Percentiles rank a stretch among this genome's conserved stretches.
phyloP scores from a whole-genome alignment of 1,139 yeast genomes.

The Pichia inconspicua region DNA sequence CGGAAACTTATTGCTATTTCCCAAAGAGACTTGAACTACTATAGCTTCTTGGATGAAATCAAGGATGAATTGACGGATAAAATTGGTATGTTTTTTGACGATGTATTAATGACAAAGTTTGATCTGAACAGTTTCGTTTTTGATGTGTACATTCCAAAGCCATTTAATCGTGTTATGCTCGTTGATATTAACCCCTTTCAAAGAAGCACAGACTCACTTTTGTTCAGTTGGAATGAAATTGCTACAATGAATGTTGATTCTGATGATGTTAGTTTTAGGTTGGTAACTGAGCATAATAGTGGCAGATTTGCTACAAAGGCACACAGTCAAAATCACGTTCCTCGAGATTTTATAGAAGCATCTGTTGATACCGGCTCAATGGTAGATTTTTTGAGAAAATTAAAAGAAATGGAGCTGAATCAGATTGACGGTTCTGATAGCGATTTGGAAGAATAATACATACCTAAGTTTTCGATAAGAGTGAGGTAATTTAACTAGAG shows the following conservation, averaged over 20 bases:
- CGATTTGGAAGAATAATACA: conserved; percentile 1
- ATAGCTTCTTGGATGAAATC: conserved; percentile 52
- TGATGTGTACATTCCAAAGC: conserved; percentile 78
- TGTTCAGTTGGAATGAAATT: conserved; percentile 83
- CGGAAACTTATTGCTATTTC: conserved; percentile 60
- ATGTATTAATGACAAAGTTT: conserved; percentile 41
- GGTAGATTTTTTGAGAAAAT: conserved; percentile 56
- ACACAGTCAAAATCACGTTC: conserved; percentile 86
- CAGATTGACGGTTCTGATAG: conserved; percentile 1
- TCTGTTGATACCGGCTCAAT: conserved; percentile 54
- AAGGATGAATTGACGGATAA: conserved; percentile 38
- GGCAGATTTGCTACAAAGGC: conserved; percentile 74
- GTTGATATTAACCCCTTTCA: conserved; percentile 84
- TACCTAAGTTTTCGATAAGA: no score
- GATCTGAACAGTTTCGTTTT: conserved; percentile 54
- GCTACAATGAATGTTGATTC: conserved; percentile 29
- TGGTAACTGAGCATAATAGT: conserved; percentile 59
- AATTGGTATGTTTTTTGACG: conserved; percentile 50
- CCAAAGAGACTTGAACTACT: conserved; percentile 81
- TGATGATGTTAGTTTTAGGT: conserved; percentile 38
- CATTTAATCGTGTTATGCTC: conserved; percentile 55
- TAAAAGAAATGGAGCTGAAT: conserved; percentile 34
- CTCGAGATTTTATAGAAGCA: conserved; percentile 84
- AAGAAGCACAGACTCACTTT: conserved; percentile 63
- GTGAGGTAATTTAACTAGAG: neutral